Percentiles rank a stretch among this genome's conserved stretches.
Conservation (phyloP, 495 filamentous ascomycete species). For the Rhypophila decipiens region DNA sequence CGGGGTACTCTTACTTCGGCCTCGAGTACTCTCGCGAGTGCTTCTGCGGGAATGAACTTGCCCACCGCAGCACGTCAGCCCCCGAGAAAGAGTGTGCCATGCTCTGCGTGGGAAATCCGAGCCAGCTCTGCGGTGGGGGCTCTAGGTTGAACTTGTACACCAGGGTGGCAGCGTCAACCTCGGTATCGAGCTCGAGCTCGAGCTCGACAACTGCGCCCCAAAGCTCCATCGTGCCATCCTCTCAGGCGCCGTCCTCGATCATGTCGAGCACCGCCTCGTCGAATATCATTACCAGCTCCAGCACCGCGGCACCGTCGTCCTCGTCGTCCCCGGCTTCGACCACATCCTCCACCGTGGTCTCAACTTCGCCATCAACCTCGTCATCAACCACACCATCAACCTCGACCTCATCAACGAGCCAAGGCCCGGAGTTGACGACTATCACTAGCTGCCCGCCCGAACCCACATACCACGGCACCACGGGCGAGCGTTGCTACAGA, state of each 20-base stretch:
- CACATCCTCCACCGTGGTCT: not conserved
- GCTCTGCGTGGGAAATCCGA: constrained; percentile 10
- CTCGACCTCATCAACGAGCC: too few relatives aligned
- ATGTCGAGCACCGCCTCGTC: not conserved
- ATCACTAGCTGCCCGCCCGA: not conserved
- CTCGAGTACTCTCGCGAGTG: constrained; percentile 13
- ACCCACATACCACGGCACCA: not conserved
- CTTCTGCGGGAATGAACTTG: constrained; percentile 14
- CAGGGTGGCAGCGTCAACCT: not conserved
- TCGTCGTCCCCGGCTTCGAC: not conserved
- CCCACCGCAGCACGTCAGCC: constrained; percentile 1
- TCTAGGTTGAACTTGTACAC: constrained; percentile 11
- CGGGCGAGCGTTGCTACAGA: not conserved
- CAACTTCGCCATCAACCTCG: not conserved
- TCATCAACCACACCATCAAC: too few relatives aligned
- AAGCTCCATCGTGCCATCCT: not conserved
- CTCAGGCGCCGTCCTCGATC: too few relatives aligned
- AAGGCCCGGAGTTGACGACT: not conserved
- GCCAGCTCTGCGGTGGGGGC: constrained; percentile 10
- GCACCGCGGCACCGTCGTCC: not conserved
- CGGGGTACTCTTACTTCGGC: constrained; percentile 9
- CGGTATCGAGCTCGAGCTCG: not conserved
- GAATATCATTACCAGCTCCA: not conserved
- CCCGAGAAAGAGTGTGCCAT: constrained; percentile 11
- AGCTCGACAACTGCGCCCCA: not conserved